Base-by-base conservation (phyloP, 306 rosid genomes). In the Quercus aquifolioides region DNA sequence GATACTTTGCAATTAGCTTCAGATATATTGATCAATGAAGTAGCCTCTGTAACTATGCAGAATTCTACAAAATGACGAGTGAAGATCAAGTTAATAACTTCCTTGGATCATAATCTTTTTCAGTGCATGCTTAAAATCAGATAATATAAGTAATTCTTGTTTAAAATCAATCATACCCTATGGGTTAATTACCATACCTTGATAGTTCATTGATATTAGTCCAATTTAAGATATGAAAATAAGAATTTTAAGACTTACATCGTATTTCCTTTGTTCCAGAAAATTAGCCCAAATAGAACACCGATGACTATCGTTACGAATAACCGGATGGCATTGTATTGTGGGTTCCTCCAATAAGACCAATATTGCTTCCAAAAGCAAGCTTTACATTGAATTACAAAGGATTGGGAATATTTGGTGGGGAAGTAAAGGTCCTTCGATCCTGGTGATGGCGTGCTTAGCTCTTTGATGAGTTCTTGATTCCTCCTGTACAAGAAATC, bases 281-380 rank as follows among this genome's bases (percentile, higher is more conserved):
- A 88, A 59, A 84, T 72, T 57, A 88, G 55, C 64, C 91, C 89
- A 74, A 88, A 86, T 49, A 86, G 19, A 55, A 79, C 57, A 17
- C 88, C 92, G 7, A 86, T 70, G 21, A 21, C 8, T 52, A 58
- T 17, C 20, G 89, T 46, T 71, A 82, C 6, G 83, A 85, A 63
- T 76, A 81, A 72, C 20, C 86, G 85, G 35, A 81, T 55, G 65
- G 63, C 25, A 62, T 88, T 82, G 64, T 86, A 88, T 10, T 62
- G 78, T 5, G 91, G 88, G 60, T 88, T 88, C 82, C 86, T 86
- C 91, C 92, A 88, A 56, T 88, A 88, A 73, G 92, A 88, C 74
- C 77, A 74, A 1, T 74, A 70, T 5, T 84, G 88, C 78, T 88
- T 88, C 85, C 84, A 84, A 63, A 88, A 84, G 82, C 92, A 88